Evolutionary conservation across 768 basidiomycete genomes (phyloP), one percentile per base, ranked within the genome.

Genomic region (Amylocystis lapponica): DNA sequence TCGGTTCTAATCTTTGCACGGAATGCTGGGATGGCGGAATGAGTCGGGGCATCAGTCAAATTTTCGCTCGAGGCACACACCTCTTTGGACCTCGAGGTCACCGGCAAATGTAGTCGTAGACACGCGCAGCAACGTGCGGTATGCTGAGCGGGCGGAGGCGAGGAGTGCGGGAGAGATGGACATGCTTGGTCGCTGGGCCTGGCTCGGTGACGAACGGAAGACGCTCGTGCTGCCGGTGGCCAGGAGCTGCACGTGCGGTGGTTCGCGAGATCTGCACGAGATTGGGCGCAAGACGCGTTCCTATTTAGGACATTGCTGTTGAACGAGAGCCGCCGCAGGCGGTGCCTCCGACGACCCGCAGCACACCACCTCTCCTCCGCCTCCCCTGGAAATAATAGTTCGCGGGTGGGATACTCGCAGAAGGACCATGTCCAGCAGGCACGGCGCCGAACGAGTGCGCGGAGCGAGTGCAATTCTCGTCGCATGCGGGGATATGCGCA

Each of bases 81-180:
- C 56, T 47, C 36, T 41, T 37, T 39, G 48, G 26, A 57, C 57
- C 27, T 54, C 49, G 17, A 20, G 76, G 47, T 61, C 59, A 30
- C 85, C 87, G 45, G 71, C 41, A 57, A 92, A 92, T 0, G 86
- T 88, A 10, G 64, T 56, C 5, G 76, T 60, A 2, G 86, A 76
- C 1, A 86, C 81, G 31, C 87, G 72, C 50, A 80, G 77, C 4
- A 89, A 64, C 53, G 76, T 68, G 26, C 88, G 76, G 55, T 92
- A 92, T 13, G 83, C 83, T 25, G 86, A 72, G 36, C 87, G 78
- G 16, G 83, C 83, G 9, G 78, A 72, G 25, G 83, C 79, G 55
- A 66, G 73, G 30, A 89, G 71, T 8, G 56, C 32, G 25, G 54
- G 45, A 7, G 58, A 44, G 37, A 47, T 43, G 45, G 56, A 54